These are phyloP conservation scores for Escovopsis sp. DNA, from an alignment of 2,329 filamentous ascomycete species.

Conservation along the genomic window DNA sequence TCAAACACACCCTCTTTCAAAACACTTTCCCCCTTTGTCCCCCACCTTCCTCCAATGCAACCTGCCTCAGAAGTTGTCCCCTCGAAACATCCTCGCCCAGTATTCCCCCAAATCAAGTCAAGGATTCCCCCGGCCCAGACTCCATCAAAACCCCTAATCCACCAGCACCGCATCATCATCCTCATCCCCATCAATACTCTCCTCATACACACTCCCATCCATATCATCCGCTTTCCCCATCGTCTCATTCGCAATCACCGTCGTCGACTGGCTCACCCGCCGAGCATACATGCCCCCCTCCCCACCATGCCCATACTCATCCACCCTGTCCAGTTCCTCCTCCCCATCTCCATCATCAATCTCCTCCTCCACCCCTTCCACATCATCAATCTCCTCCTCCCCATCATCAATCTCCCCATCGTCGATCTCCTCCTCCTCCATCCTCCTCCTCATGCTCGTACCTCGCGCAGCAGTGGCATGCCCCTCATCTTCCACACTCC, in stretches of 20 bases:
- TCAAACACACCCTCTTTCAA: neutral
- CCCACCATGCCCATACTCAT: too few relatives aligned
- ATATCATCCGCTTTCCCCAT: neutral
- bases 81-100: constrained; percentile 17
- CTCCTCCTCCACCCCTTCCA: constrained; percentile 5
- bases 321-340: constrained; percentile 39
- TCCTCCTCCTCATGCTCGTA: too few relatives aligned
- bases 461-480: too few relatives aligned
- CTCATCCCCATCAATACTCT: neutral
- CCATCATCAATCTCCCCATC: neutral
- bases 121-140: constrained; percentile 28
- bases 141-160: too few relatives aligned
- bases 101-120: constrained; percentile 9
- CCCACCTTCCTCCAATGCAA: neutral
- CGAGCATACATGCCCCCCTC: too few relatives aligned
- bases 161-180: constrained; percentile 12
- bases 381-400: neutral
- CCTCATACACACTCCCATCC: constrained; percentile 16
- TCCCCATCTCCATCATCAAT: constrained; percentile 23
- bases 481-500: too few relatives aligned
- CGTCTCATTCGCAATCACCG: constrained; percentile 22
- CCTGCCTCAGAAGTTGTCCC: constrained; percentile 5
- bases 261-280: constrained; percentile 31
- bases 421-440: neutral
- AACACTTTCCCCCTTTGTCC: too few relatives aligned